Evolutionary conservation across 2,329 filamentous ascomycete species (phyloP), one percentile per base, ranked within the genome.

Genomic region (Talaromyces amestolkiae): DNA sequence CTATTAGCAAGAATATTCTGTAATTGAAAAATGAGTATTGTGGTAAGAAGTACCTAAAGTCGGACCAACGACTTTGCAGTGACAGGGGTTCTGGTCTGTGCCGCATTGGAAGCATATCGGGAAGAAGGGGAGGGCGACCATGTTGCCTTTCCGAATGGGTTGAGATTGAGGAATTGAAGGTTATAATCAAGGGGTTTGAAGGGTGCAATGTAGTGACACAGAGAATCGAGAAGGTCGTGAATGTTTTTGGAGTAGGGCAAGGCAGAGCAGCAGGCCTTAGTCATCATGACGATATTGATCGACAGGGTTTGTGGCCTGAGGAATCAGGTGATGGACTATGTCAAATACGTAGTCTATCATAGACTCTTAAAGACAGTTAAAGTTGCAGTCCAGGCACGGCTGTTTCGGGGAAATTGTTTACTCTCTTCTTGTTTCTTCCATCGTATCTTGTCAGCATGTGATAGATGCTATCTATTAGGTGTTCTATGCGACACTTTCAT

Each of bases 31-130:
- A 22, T 22, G n/a, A 27, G 24, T 51, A 24, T 6, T 24, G 17
- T 24, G 17, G 5, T 51, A 8, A 19, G n/a, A 73, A 70, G 69
- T 78, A 71, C 83, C 84, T 51, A 86, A 70, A 1, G 83, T 86
- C 43, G 84, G 84, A 1, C 84, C 84, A 33, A 86, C 78, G 9
- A 86, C 78, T 71, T 86, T 86, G 71, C 83, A 86, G 67, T 81
- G 82, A 64, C 84, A 86, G 3, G 84, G 84, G 64, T 86, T 86
- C 69, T 86, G 82, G 66, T 85, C 79, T 9, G 83, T 86, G 54
- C 75, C 84, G 73, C 83, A 86, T 72, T 86, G 83, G 72, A 85
- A 82, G 73, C 83, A 85, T 69, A 85, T 73, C 11, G 84, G 78
- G 45, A 83, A 80, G 62, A 85, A 72, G 19, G 82, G 82, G 58